Base-by-base conservation (phyloP, 2,329 filamentous ascomycete genomes). In the Drechmeria coniospora region DNA sequence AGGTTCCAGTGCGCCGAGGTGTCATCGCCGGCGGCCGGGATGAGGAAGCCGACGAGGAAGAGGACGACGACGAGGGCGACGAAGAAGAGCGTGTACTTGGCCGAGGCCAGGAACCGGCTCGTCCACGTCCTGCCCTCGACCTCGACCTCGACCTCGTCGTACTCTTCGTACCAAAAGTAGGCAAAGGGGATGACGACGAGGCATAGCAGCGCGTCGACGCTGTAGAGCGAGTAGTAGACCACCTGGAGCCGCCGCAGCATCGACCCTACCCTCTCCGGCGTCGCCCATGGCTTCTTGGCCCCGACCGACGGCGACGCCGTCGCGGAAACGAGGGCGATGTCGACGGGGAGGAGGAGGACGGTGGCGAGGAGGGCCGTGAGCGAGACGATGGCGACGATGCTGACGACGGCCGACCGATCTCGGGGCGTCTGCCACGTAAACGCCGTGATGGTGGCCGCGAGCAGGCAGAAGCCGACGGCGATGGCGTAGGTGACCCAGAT, bases 161-260 rank as follows among this genome's bases (percentile, higher is more conserved):
- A 92, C 53, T 95, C 90, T 51, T 98, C 90, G 46, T 92, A 90
- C 74, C 79, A 94, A 51, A 98, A 98, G 59, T 98, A 98, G 26
- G 86, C 79, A 48, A 98, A 98, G 0, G 90, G 90, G 13, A 95
- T 79, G 24, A 93, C 69, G 12, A 95, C 51, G 25, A 98, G 63
- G 46, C 90, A 98, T 8, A 98, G 69, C 5, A 94, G 50, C 1
- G 84, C 81, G 51, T 98, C 90, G 39, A 94, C 61, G 42, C 81
- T 90, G 59, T 95, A 98, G 1, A 98, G 66, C 1, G 74, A 66
- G 54, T 95, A 95, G 58, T 98, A 98, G 32, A 93, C 79, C 32
- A 92, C 68, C 50, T 81, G 81, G 37, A 98, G 65, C 0, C 81
- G 83, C 36, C 73, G 65, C 11, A 87, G 62, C 30, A 95, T 92